Conservation (phyloP, 108 stramenopile species). For the Skeletonema grethae region DNA sequence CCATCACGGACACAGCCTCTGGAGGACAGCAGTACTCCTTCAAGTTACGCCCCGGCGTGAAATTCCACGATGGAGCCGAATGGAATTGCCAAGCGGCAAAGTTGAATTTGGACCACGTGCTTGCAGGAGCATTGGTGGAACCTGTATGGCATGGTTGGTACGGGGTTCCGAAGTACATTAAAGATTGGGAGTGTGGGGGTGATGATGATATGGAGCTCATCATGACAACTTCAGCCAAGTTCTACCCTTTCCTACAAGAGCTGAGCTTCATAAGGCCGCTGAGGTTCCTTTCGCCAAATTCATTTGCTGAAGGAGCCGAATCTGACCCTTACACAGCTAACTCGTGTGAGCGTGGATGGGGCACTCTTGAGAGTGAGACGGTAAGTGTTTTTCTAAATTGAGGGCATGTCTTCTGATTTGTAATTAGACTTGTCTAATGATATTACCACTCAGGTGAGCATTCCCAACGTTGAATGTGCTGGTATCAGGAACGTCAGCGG, state of each 20-base stretch:
- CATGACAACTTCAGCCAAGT: constrained; percentile 25
- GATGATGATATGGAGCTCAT: constrained; percentile 22
- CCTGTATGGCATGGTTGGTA: constrained; percentile 51
- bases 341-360: constrained; percentile 47
- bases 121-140: constrained; percentile 27
- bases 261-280: constrained; percentile 50
- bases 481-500: constrained; percentile 39
- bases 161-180: constrained; percentile 23
- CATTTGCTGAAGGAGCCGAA: constrained; percentile 27
- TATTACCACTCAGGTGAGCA: no score
- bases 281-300: constrained; percentile 41
- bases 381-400: background rate
- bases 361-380: background rate
- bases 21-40: constrained; percentile 47
- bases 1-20: constrained; percentile 15
- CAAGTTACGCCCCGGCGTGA: constrained; percentile 39
- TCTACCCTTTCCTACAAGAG: constrained; percentile 50
- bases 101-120: constrained; percentile 56
- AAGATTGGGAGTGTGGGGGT: constrained; percentile 28
- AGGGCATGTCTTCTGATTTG: no score
- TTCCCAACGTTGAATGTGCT: constrained; percentile 32
- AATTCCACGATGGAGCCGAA: constrained; percentile 51
- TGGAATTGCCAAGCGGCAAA: constrained; percentile 56
- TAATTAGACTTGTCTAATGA: no score
- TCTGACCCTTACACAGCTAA: constrained; percentile 42